Evolutionary conservation across 202 grass and related monocot genomes (phyloP), one percentile per base, ranked within the genome.

Genomic region (Setaria viridis): DNA sequence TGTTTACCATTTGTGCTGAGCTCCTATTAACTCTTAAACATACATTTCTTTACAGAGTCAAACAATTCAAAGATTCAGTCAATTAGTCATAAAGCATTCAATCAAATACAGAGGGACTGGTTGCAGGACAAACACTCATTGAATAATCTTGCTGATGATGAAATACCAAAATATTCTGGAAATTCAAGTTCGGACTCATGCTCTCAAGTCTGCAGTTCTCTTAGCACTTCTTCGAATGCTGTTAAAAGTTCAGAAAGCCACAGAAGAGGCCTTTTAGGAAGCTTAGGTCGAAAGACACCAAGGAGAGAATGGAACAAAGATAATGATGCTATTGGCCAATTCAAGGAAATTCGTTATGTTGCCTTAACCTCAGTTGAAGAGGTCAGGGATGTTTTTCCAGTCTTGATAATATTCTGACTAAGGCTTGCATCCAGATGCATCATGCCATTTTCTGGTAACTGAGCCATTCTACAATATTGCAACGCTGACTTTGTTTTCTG

Each of bases 41-140:
- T 60, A 47, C 16, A 20, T 81, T 51, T 57, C 66, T 84, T 80
- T 92, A 77, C 90, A 99, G 97, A 85, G 71, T 56, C 76, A 7
- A 78, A 80, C 45, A 43, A 30, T 56, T 35, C 9, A 53, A 62
- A 70, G 77, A 89, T 91, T 49, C 60, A 81, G 80, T 93, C 90
- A 77, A 74, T 94, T 72, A 90, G 77, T 79, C 87, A 88, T 63
- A 93, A 70, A 80, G 21, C 68, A 81, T 93, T 91, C 81, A 82
- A 19, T 29, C 72, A 47, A 85, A 90, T 73, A 50, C 62, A 89
- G 66, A 93, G 34, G 77, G 86, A 80, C 48, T 81, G 72, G 82
- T 37, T 93, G 4, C 80, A 90, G 70, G 88, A 79, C 34, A 86
- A 91, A 49, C 74, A 90, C 47, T 91, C 79, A 74, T 11, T 85